phyloP scores from a whole-genome alignment of 352 stramenopile genomes.

The Globisporangium spiculum region DNA sequence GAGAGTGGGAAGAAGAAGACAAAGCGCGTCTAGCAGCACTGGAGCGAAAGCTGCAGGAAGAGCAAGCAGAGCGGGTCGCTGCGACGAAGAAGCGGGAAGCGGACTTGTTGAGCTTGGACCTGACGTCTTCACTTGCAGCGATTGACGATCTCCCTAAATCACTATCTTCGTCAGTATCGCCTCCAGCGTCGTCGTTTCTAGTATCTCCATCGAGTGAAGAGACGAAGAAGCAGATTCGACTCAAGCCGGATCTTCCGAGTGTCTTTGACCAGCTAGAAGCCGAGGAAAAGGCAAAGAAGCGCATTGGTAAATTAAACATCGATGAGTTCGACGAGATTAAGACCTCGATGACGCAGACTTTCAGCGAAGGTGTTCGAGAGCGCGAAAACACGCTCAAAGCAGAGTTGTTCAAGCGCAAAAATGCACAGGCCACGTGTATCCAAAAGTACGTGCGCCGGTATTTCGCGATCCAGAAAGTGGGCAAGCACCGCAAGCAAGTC shows the following conservation, averaged over 20 bases:
- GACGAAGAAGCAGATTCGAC: slow-evolving; percentile 34
- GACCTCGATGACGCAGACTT: slow-evolving; percentile 43
- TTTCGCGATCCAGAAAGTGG: slow-evolving; percentile 37
- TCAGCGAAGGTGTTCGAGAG: slow-evolving; percentile 37
- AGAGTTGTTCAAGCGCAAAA: slow-evolving; percentile 44
- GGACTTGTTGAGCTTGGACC: slow-evolving; percentile 27
- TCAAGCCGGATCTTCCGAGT: slow-evolving; percentile 53
- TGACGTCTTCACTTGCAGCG: slow-evolving; percentile 7
- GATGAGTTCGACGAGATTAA: slow-evolving; percentile 50
- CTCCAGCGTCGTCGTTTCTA: slow-evolving; percentile 14
- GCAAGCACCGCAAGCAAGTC: slow-evolving; percentile 27
- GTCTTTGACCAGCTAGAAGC: slow-evolving; percentile 80
- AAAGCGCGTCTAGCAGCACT: slow-evolving; percentile 38
- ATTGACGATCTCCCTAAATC: neutral
- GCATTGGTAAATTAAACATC: slow-evolving; percentile 34
- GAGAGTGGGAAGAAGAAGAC: slow-evolving; percentile 72
- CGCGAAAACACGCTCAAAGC: slow-evolving; percentile 51
- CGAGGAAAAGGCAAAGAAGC: slow-evolving; percentile 50
- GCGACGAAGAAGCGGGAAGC: slow-evolving; percentile 32
- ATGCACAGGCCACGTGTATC: slow-evolving; percentile 44
- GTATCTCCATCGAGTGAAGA: slow-evolving; percentile 19
- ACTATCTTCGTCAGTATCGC: slow-evolving; percentile 3
- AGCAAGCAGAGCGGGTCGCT: slow-evolving; percentile 35
- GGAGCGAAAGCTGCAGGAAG: slow-evolving; percentile 42
- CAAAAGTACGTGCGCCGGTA: slow-evolving; percentile 58